Evolutionary conservation across 2,329 filamentous ascomycete species (phyloP), one percentile per base, ranked within the genome.

Genomic region (Aureobasidium sp.): DNA sequence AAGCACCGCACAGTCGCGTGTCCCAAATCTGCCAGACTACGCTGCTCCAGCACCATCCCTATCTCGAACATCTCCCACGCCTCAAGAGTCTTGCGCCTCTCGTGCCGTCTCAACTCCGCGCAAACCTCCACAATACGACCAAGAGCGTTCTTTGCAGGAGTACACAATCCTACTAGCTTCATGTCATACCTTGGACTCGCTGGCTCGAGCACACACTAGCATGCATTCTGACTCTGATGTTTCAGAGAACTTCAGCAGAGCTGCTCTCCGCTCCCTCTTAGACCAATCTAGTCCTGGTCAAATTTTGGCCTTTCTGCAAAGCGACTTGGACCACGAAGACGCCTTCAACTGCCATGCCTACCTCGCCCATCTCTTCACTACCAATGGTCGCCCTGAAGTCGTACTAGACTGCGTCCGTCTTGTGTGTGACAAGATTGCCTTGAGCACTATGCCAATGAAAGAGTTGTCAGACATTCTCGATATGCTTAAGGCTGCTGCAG

Each of bases 391-490:
- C 32, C 5, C 42, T 23, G 20, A 20, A 12, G 8, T 20, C 2
- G 5, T 56, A 3, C 20, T 6, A 5, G 32, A 48, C 13, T 41
- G 10, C 10, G 2, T 55, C 10, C 2, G 48, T 27, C 47, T 63
- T 34, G 44, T 69, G 3, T 46, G 55, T 2, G 67, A 68, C 26
- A 70, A 71, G 46, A 52, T 67, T 26, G 53, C 56, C 5, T 62
- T 69, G 20, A 57, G 60, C 23, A 68, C 66, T 2, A 27, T 70
- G 13, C 36, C 9, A 5, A 37, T 41, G 3, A 23, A 62, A 3
- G 62, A 65, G 37, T 26, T 68, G 12, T 29, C 51, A 4, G 29
- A 46, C 5, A 46, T 64, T 5, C 23, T 68, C 12, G 26, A 34
- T 2, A n/a, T 27, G 15, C n/a, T 36, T 9, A 26, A 7, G 15